Evolutionary conservation across 2,329 filamentous ascomycete species (phyloP).

Genomic region (Stachybotrys elegans): DNA sequence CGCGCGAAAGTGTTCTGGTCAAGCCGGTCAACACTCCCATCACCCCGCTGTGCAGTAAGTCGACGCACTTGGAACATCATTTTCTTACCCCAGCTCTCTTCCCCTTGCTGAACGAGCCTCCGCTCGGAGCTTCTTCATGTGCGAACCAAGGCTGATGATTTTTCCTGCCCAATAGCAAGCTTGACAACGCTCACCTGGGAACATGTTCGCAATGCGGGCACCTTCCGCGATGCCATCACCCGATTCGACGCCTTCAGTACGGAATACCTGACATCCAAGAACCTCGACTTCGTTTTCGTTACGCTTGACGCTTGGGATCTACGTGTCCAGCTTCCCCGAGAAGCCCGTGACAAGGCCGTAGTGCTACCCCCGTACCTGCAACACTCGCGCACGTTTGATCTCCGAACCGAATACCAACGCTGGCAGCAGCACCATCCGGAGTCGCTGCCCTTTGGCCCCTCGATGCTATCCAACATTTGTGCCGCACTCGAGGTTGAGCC

Average conservation of each 20-base stretch:
- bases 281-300: slow-evolving; percentile 96
- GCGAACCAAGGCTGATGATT: slow-evolving; percentile 10
- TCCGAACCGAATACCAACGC: slow-evolving; percentile 94
- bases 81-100: too few species aligned
- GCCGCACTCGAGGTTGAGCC: slow-evolving; percentile 97
- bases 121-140: too few species aligned
- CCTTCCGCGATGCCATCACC: slow-evolving; percentile 93
- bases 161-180: slow-evolving; percentile 72
- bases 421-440: slow-evolving; percentile 99
- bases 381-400: slow-evolving; percentile 94
- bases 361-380: slow-evolving; percentile 95
- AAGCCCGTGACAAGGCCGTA: slow-evolving; percentile 96
- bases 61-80: slow-evolving; percentile 11
- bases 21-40: slow-evolving; percentile 99
- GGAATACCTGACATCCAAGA: slow-evolving; percentile 85
- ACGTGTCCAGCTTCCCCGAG: slow-evolving; percentile 91
- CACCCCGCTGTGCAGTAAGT: slow-evolving; percentile 97
- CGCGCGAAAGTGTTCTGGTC: slow-evolving; percentile 92
- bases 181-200: slow-evolving; percentile 98
- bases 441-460: slow-evolving; percentile 92
- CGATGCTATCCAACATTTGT: slow-evolving; percentile 94
- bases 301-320: slow-evolving; percentile 98
- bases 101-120: too few species aligned
- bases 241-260: slow-evolving; percentile 91
- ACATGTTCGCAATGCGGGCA: slow-evolving; percentile 94